Evolutionary conservation across 345 rosid species (phyloP).

Genomic region (Camelina sativa): DNA sequence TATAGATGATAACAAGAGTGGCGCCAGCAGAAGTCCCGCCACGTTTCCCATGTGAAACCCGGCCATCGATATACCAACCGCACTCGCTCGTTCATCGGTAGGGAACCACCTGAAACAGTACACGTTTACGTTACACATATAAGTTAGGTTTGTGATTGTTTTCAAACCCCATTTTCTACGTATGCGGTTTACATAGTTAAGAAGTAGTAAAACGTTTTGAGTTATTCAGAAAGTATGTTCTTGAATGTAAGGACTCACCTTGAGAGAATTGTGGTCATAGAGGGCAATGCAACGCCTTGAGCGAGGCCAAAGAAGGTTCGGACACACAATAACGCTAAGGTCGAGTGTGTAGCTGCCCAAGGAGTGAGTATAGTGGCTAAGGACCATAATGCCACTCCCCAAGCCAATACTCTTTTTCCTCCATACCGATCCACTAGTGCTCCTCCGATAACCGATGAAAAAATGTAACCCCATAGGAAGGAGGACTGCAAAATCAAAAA

Average conservation of each 20-base stretch:
- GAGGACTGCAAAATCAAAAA: slow-evolving; percentile 63
- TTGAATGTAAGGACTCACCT: slow-evolving; percentile 50
- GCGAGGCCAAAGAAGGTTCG: slow-evolving; percentile 93
- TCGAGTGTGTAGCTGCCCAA: slow-evolving; percentile 89
- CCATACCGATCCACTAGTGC: slow-evolving; percentile 86
- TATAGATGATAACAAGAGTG: slow-evolving; percentile 69
- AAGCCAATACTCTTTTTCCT: slow-evolving; percentile 82
- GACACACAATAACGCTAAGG: slow-evolving; percentile 59
- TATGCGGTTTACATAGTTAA: background rate
- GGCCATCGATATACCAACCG: slow-evolving; percentile 92
- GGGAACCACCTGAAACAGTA: slow-evolving; percentile 74
- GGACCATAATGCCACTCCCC: slow-evolving; percentile 93
- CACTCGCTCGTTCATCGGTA: slow-evolving; percentile 77
- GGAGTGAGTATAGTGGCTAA: slow-evolving; percentile 92
- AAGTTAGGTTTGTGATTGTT: background rate
- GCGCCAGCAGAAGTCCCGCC: slow-evolving; percentile 75
- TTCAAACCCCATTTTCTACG: background rate
- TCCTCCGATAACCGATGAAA: slow-evolving; percentile 88
- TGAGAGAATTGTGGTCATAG: slow-evolving; percentile 82
- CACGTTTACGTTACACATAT: too few species aligned
- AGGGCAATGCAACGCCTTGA: slow-evolving; percentile 92
- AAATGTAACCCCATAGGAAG: slow-evolving; percentile 95
- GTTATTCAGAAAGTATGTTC: background rate
- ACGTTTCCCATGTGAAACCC: slow-evolving; percentile 98
- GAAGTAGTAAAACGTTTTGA: background rate